Evolutionary conservation across 202 grass and related monocot genomes (phyloP), one percentile per base, ranked within the genome.

Genomic region (Bolboschoenoplectus hybrid): DNA sequence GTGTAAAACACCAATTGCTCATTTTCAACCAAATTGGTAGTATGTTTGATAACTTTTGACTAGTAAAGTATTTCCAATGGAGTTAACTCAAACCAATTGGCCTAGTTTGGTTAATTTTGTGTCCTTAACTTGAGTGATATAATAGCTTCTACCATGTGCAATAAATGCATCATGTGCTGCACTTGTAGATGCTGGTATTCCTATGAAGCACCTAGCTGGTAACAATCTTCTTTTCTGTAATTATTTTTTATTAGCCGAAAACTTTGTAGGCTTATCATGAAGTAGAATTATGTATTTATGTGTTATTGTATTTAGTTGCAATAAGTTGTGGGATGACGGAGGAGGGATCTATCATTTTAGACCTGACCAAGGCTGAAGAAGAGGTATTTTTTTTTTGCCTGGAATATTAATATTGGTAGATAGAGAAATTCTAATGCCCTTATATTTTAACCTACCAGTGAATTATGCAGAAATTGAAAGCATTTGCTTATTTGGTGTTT

Each of bases 151-250:
- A 81, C 93, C 93, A 86, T 98, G 93, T 36, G 91, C 97, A 83
- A 96, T 94, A 76, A 98, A 96, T 89, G 97, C 93, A 84, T 96
- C 81, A 5, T 96, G 92, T 65, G 90, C 90, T 49, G 93, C 96
- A 74, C 93, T 95, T 89, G 73, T 87, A 71, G 90, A 94, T 89
- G 89, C 93, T 90, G 91, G 93, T 56, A 58, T 94, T 60, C 96
- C 96, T 56, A 85, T 98, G 85, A 98, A 96, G 84, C 87, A 92
- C 85, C 92, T 96, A 91, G 92, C 90, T 77, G 97, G 93, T 98
- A 89, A 91, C 81, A 81, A 82, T 38, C 51, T 72, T 46, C 50
- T 52, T 51, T 75, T 32, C 39, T 81, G 44, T 19, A 26, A 57
- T 45, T 87, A 11, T 20, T 43, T 88, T 68, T n/a, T 82, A 0